Percentiles rank a stretch among this genome's conserved stretches.
These are phyloP conservation scores for Ormosia emarginata DNA, from an alignment of 306 rosid species.

Conservation along the genomic window DNA sequence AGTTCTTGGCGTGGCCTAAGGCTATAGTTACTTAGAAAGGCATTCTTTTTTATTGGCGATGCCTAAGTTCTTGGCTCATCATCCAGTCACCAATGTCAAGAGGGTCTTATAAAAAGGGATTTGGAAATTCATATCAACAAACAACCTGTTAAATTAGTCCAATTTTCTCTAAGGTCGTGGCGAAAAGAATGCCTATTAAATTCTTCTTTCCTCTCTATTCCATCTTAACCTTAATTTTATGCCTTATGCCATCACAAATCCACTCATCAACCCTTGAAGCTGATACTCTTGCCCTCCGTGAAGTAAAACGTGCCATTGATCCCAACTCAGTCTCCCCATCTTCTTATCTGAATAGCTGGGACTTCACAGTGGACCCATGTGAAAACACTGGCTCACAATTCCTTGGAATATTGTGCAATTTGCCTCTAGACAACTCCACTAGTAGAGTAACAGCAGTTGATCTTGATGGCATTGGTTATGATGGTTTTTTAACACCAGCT, in stretches of 20 bases:
- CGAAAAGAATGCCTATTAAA: slow-evolving; percentile 9
- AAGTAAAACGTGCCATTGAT: slow-evolving; percentile 32
- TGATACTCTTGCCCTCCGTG: slow-evolving; percentile 31
- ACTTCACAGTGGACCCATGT: slow-evolving; percentile 42
- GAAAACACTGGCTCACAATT: slow-evolving; percentile 36
- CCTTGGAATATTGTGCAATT: slow-evolving; percentile 43
- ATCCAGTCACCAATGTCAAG: not conserved
- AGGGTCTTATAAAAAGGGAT: slow-evolving; percentile 31
- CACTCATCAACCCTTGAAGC: slow-evolving; percentile 27
- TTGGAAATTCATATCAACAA: slow-evolving; percentile 15
- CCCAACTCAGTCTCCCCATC: slow-evolving; percentile 34
- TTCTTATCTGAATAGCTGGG: slow-evolving; percentile 42
- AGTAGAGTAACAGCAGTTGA: slow-evolving; percentile 46
- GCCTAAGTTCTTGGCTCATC: not conserved
- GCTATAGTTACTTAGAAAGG: not conserved
- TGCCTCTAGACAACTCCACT: slow-evolving; percentile 35
- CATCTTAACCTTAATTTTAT: slow-evolving; percentile 1
- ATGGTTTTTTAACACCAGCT: slow-evolving; percentile 42
- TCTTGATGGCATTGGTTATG: slow-evolving; percentile 45
- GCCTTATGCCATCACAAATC: not conserved
- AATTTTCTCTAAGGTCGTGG: slow-evolving; percentile 15
- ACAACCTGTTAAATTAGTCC: not conserved
- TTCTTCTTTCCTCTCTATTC: not conserved
- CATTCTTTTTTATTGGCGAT: not conserved
- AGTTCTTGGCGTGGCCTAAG: slow-evolving; percentile 39